Evolutionary conservation across 2,329 filamentous ascomycete genomes (phyloP).

Genomic region (Didymella glomerata): DNA sequence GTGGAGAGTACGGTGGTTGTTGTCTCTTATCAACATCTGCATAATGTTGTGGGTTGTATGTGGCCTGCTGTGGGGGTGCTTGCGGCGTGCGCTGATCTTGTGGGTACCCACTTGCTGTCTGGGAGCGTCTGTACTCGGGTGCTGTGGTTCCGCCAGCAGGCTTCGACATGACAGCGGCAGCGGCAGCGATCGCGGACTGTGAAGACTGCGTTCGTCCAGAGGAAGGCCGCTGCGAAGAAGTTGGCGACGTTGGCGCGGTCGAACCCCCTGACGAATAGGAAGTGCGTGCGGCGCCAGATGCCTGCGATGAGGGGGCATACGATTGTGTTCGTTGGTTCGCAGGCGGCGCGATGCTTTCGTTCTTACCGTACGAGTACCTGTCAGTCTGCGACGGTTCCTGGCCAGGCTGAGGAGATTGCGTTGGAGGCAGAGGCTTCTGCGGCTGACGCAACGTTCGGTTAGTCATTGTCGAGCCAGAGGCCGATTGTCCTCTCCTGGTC

Average conservation of each 20-base stretch:
- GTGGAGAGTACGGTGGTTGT: conserved; percentile 41
- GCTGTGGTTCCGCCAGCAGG: conserved; percentile 39
- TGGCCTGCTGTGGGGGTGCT: conserved; percentile 59
- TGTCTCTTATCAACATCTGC: conserved; percentile 57
- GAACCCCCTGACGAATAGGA: conserved; percentile 53
- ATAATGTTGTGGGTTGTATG: conserved; percentile 82
- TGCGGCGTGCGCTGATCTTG: conserved; percentile 53
- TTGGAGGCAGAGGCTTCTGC: conserved; percentile 55
- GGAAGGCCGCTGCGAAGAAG: conserved; percentile 55
- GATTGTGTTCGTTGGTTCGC: conserved; percentile 52
- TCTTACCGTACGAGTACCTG: conserved; percentile 21
- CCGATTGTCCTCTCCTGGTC: conserved; percentile 73
- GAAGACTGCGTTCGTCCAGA: conserved; percentile 60
- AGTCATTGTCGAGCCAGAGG: conserved; percentile 62
- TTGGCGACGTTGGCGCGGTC: conserved; percentile 57
- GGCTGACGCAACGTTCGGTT: conserved; percentile 31
- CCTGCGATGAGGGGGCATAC: conserved; percentile 52
- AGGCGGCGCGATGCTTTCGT: conserved; percentile 43
- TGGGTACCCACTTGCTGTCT: conserved; percentile 51
- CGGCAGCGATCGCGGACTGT: conserved; percentile 52
- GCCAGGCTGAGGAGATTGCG: conserved; percentile 44
- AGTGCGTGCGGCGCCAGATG: conserved; percentile 58
- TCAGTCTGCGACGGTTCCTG: conserved; percentile 49
- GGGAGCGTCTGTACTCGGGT: conserved; percentile 56
- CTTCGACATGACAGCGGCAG: conserved; percentile 59